Percentiles rank a stretch among this genome's conserved stretches.
Conservation (phyloP, 768 basidiomycete species). For the Psilocybe cyanescens region DNA sequence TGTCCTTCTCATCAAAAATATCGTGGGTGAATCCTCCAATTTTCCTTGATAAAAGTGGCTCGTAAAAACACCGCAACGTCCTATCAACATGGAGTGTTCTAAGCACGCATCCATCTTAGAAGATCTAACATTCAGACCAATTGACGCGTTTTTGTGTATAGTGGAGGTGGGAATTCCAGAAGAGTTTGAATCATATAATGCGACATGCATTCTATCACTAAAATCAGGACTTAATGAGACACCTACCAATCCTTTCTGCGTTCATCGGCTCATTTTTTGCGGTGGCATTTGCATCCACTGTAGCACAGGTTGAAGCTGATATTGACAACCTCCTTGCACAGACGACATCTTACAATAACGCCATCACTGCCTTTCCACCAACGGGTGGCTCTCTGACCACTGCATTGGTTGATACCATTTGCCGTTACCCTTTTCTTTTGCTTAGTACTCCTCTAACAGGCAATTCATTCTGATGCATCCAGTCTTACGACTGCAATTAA, state of each 20-base stretch:
- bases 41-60: no score
- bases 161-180: no score
- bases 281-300: constrained; percentile 9
- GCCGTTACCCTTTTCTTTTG: neutral
- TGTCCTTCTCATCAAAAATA: constrained; percentile 34
- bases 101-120: no score
- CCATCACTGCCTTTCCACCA: constrained; percentile 30
- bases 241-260: neutral
- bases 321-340: constrained; percentile 24
- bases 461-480: constrained; percentile 28
- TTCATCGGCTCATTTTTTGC: constrained; percentile 5
- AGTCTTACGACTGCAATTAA: constrained; percentile 24
- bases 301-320: constrained; percentile 30
- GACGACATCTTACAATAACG: constrained; percentile 27
- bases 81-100: no score
- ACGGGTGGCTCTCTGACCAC: constrained; percentile 28
- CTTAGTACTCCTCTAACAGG: constrained; percentile 15
- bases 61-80: no score
- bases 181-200: no score
- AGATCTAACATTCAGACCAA: no score
- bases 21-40: constrained; percentile 22
- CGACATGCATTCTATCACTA: no score
- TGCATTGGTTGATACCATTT: constrained; percentile 23
- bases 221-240: neutral
- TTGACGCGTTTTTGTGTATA: no score